Conservation (phyloP, 306 rosid genomes). For the Potentilla sterilis region DNA sequence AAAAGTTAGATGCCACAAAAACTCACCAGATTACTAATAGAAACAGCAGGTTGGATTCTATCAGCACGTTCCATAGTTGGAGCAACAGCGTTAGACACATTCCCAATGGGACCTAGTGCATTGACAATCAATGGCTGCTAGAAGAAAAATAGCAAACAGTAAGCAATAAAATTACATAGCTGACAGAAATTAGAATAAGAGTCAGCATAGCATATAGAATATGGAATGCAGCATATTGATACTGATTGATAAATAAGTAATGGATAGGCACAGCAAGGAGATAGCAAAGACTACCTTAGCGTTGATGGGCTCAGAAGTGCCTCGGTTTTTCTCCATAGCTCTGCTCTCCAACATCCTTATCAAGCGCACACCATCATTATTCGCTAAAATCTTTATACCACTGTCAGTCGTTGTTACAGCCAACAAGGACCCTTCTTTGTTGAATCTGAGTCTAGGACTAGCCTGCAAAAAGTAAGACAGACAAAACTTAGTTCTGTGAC, state of each 20-base stretch:
- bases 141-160: not conserved
- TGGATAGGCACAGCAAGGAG: not conserved
- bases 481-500: not conserved
- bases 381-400: constrained; percentile 43
- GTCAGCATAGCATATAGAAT: not conserved
- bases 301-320: constrained; percentile 38
- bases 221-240: not conserved
- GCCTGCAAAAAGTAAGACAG: constrained; percentile 28
- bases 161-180: not conserved
- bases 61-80: constrained; percentile 34
- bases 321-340: constrained; percentile 41
- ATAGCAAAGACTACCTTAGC: constrained; percentile 30
- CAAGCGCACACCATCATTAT: constrained; percentile 40
- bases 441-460: constrained; percentile 45
- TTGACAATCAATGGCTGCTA: constrained; percentile 45
- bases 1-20: not conserved
- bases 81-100: constrained; percentile 29
- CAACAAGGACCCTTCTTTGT: constrained; percentile 49
- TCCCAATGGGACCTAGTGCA: constrained; percentile 38
- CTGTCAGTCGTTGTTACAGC: constrained; percentile 42
- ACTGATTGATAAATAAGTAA: constrained; percentile 12
- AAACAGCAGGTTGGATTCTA: constrained; percentile 39
- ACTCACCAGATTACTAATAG: constrained; percentile 41
- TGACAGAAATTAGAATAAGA: not conserved
- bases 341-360: constrained; percentile 41